Conservation (phyloP, 2,329 filamentous ascomycete genomes). For the Colletotrichum sp. region DNA sequence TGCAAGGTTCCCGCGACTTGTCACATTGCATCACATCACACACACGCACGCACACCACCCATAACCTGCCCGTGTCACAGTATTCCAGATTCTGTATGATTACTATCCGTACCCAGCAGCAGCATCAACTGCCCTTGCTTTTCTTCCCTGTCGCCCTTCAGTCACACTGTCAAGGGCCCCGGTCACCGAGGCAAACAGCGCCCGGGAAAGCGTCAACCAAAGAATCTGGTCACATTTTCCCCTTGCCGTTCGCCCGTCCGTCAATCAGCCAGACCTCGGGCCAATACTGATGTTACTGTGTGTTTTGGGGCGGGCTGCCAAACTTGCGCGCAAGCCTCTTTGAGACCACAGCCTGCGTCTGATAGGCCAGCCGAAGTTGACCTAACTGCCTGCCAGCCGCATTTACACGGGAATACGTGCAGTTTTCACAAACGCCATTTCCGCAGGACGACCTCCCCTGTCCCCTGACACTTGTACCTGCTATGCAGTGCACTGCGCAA, state of each 20-base stretch:
- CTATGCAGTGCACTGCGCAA: not conserved
- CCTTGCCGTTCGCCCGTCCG: not conserved
- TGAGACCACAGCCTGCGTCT: not conserved
- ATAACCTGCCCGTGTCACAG: not conserved
- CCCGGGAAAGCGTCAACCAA: not conserved
- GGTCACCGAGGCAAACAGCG: not conserved
- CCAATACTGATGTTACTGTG: not conserved
- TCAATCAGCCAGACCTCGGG: not conserved
- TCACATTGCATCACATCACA: conserved; percentile 1
- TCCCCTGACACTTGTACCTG: not conserved
- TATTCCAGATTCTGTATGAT: not conserved
- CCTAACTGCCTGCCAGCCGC: not conserved
- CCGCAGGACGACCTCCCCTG: not conserved
- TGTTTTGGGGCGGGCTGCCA: not conserved
- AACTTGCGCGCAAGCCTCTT: not conserved
- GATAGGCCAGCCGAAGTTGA: not conserved
- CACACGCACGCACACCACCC: not conserved
- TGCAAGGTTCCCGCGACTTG: conserved; percentile 18
- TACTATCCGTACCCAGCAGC: not conserved
- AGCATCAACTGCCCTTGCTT: not conserved
- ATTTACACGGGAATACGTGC: not conserved
- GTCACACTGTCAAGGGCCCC: not conserved
- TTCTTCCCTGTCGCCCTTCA: not conserved
- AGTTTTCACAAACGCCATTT: not conserved
- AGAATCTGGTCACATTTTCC: not conserved